Conservation (phyloP, 805 yeast genomes). For the Tetrapisispora namnaoensis region DNA sequence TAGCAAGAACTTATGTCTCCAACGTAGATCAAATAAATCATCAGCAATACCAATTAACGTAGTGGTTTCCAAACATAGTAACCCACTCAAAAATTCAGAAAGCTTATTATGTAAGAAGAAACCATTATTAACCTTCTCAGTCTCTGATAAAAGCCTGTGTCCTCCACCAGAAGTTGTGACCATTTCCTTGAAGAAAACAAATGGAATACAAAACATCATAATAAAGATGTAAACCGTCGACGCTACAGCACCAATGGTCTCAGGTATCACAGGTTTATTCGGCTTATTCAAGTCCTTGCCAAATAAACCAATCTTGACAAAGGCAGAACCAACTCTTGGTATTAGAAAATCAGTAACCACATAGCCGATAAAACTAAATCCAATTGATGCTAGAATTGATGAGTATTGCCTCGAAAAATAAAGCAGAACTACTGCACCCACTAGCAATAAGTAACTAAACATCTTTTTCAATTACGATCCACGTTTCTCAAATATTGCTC, state of each 20-base stretch:
- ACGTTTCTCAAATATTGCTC: not conserved
- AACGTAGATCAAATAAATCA: conserved; percentile 88
- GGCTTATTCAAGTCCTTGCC: conserved; percentile 78
- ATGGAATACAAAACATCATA: conserved; percentile 81
- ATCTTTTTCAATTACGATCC: not conserved
- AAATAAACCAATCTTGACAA: conserved; percentile 67
- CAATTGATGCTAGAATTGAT: conserved; percentile 40
- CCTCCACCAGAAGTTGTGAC: conserved; percentile 56
- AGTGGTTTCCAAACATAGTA: conserved; percentile 75
- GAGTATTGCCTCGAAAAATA: conserved; percentile 15
- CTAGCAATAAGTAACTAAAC: conserved; percentile 3
- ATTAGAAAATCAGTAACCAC: conserved; percentile 48
- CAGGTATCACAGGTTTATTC: conserved; percentile 73
- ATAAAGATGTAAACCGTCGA: conserved; percentile 72
- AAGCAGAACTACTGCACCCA: conserved; percentile 2
- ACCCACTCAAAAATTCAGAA: conserved; percentile 77
- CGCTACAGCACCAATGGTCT: conserved; percentile 84
- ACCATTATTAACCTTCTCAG: conserved; percentile 3
- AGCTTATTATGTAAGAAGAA: conserved; percentile 72
- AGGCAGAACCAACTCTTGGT: conserved; percentile 57
- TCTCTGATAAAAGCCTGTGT: conserved; percentile 28
- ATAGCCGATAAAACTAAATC: conserved; percentile 62
- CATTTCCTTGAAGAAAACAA: conserved; percentile 68
- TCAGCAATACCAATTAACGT: conserved; percentile 82
- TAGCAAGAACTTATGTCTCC: conserved; percentile 94